Evolutionary conservation across 352 stramenopile species (phyloP), one percentile per base, ranked within the genome.

Genomic region (Phytopythium litorale): DNA sequence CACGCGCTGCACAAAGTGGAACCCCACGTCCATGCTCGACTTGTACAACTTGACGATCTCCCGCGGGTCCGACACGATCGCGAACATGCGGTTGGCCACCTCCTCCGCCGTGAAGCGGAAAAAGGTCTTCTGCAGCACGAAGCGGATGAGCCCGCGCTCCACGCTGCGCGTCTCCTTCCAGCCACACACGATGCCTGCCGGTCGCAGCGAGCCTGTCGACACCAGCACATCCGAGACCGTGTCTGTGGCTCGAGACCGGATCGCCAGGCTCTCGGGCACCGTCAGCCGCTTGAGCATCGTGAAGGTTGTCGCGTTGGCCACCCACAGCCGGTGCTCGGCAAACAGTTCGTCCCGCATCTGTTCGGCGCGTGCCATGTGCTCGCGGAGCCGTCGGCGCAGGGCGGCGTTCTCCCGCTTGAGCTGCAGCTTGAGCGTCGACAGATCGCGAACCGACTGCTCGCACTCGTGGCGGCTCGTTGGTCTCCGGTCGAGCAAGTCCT

Each of bases 81-180:
- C 15, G 30, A 52, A 64, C 48, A 53, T 45, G 11, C 42, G 38
- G 7, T 21, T 30, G 3, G 42, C 15, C 23, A 64, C 58, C 6
- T 58, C 18, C 8, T 50, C 37, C 6, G 48, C 37, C 9, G 48
- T n/a, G 33, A 21, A 25, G 0, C 50, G n/a, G 37, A 46, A 58
- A 23, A 64, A 53, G 3, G 49, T 64, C 48, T 64, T 64, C 28
- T 54, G 58, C 7, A 64, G 30, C 49, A 37, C 25, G 30, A 58
- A 58, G 18, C 35, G 48, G 9, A 64, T 23, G 19, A 58, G n/a
- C 8, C 58, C 48, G 48, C 37, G 21, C 16, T 53, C 18, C 35
- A 64, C 58, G 25, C 45, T 15, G 35, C 48, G 58, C 32, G 16
- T 38, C 40, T 56, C 48, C 7, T 32, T 23, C 58, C 58, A 64